Percentiles rank a stretch among this genome's conserved stretches.
These are phyloP conservation scores for Talaromyces adpressus DNA, from an alignment of 495 filamentous ascomycete species.

Conservation along the genomic window DNA sequence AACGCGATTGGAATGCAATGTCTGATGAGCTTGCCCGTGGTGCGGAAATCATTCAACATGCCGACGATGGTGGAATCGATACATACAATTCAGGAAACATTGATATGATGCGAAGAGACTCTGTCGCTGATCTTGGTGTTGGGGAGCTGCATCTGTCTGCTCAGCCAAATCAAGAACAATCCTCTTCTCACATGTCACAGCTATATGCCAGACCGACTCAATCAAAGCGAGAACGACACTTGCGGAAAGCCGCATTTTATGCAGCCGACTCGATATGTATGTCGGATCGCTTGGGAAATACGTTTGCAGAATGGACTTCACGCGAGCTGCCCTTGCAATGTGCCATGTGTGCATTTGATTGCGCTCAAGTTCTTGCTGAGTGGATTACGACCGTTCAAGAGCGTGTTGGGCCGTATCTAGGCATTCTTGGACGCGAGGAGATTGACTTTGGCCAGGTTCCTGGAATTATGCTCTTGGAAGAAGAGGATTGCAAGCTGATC, in stretches of 20 bases:
- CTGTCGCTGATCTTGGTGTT: constrained; percentile 33
- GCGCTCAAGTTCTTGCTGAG: constrained; percentile 93
- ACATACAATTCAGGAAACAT: background rate
- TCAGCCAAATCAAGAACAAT: constrained; percentile 31
- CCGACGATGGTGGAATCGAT: constrained; percentile 39
- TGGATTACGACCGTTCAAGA: constrained; percentile 96
- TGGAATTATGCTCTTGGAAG: constrained; percentile 82
- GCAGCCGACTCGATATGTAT: constrained; percentile 88
- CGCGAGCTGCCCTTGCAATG: constrained; percentile 90
- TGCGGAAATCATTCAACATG: constrained; percentile 65
- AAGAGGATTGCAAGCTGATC: constrained; percentile 84
- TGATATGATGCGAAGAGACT: constrained; percentile 22
- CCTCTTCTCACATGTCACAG: constrained; percentile 25
- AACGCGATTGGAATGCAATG: constrained; percentile 88
- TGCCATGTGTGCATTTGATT: constrained; percentile 91
- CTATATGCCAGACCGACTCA: constrained; percentile 29
- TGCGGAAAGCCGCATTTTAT: constrained; percentile 91
- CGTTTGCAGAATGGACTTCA: constrained; percentile 77
- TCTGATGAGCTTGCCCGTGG: constrained; percentile 83
- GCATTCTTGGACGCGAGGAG: constrained; percentile 76
- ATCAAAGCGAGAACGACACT: constrained; percentile 72
- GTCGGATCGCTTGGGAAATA: constrained; percentile 81
- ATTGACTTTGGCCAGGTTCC: constrained; percentile 71
- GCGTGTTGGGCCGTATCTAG: constrained; percentile 81
- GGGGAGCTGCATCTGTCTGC: constrained; percentile 38